Conservation (phyloP, 495 filamentous ascomycete species). For the Trichoderma asperelloides region DNA sequence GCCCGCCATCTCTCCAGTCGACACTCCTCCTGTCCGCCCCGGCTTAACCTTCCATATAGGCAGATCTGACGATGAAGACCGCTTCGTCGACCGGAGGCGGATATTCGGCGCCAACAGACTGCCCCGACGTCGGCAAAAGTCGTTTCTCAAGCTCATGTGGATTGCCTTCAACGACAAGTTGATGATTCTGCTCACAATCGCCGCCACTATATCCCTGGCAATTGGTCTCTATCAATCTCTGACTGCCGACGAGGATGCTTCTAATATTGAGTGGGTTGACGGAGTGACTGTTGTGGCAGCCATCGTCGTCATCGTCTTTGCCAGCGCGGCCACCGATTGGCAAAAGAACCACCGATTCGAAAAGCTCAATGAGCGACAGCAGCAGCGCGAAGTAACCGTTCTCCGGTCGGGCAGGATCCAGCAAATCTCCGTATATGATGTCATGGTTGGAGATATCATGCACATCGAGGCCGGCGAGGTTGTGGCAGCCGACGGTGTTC, state of each 20-base stretch:
- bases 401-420: constrained; percentile 65
- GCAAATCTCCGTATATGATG: constrained; percentile 71
- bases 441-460: constrained; percentile 78
- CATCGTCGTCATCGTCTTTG: constrained; percentile 58
- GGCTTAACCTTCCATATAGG: not conserved
- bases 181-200: constrained; percentile 65
- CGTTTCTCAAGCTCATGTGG: constrained; percentile 65
- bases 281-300: constrained; percentile 65
- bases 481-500: constrained; percentile 72
- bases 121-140: constrained; percentile 61
- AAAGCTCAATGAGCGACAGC: constrained; percentile 63
- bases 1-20: not conserved
- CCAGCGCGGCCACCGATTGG: constrained; percentile 62
- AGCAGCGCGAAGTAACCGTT: constrained; percentile 62
- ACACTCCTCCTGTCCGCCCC: not conserved
- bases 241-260: constrained; percentile 33
- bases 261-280: constrained; percentile 49
- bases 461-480: constrained; percentile 83
- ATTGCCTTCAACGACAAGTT: constrained; percentile 81
- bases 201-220: constrained; percentile 74
- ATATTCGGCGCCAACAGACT: constrained; percentile 63
- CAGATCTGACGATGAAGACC: not conserved
- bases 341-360: constrained; percentile 67
- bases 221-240: constrained; percentile 59
- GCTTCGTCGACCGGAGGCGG: constrained; percentile 50